phyloP scores from a whole-genome alignment of 768 basidiomycete species.

The Tylopilus intermedius region DNA sequence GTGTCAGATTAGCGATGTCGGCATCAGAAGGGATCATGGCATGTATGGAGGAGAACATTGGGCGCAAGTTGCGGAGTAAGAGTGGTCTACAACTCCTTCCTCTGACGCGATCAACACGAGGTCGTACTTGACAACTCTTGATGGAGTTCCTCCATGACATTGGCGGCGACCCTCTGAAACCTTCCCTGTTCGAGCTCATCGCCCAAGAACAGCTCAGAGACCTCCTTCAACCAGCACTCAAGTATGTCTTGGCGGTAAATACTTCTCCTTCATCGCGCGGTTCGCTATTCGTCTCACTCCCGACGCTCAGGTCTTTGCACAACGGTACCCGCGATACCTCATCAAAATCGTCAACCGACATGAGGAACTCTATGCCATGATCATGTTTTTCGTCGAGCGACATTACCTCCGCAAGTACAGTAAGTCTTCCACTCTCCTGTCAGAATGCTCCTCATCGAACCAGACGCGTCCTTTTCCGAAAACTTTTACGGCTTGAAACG shows the following conservation, averaged over 20 bases:
- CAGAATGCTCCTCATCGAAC: conserved; percentile 3
- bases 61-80: conserved; percentile 12
- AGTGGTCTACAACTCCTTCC: background rate
- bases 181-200: conserved; percentile 85
- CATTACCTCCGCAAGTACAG: conserved; percentile 87
- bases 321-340: conserved; percentile 89
- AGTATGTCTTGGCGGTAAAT: conserved; percentile 87
- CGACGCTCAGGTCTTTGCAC: conserved; percentile 78
- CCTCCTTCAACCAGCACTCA: conserved; percentile 87
- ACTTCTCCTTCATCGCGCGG: background rate
- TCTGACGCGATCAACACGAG: background rate
- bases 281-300: background rate
- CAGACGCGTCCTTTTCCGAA: conserved; percentile 92
- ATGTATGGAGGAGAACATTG: conserved; percentile 63
- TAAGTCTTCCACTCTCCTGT: conserved; percentile 33
- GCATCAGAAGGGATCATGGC: conserved; percentile 63
- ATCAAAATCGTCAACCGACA: conserved; percentile 88
- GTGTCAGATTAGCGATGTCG: conserved; percentile 65
- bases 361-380: conserved; percentile 89
- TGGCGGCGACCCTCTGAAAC: conserved; percentile 68
- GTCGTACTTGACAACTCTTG: no score
- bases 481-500: conserved; percentile 93
- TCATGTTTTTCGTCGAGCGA: conserved; percentile 87
- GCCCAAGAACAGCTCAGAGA: conserved; percentile 92
- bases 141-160: conserved; percentile 85